phyloP scores from a whole-genome alignment of 2,329 filamentous ascomycete genomes.

The Ceratocystis cacaofunesta region DNA sequence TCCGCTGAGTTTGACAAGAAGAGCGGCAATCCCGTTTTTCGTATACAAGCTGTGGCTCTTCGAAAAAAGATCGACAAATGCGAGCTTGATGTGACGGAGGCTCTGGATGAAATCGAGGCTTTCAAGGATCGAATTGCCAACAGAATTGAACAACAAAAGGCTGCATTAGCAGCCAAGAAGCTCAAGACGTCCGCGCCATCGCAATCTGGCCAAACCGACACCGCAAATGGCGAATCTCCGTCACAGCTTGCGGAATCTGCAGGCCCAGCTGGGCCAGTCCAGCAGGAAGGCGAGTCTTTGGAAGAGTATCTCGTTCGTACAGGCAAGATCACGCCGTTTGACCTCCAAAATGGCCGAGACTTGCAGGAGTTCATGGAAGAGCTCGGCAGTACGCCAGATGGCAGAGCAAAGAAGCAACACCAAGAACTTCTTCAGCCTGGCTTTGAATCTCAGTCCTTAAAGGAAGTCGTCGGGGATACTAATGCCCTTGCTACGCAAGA shows the following conservation, averaged over 20 bases:
- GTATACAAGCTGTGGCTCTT: conserved; percentile 36
- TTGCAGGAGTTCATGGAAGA: conserved; percentile 50
- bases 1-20: conserved; percentile 32
- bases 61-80: conserved; percentile 42
- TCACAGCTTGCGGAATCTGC: neutral
- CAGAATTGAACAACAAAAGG: conserved; percentile 33
- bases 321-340: conserved; percentile 94
- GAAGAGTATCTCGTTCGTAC: conserved; percentile 87
- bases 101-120: conserved; percentile 60
- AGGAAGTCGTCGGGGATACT: conserved; percentile 4
- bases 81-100: conserved; percentile 46
- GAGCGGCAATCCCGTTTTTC: conserved; percentile 22
- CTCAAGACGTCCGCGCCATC: neutral
- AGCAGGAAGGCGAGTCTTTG: conserved; percentile 51
- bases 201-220: neutral
- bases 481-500: conserved; percentile 7
- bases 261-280: conserved; percentile 9
- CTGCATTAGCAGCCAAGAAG: conserved; percentile 44
- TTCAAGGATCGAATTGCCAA: conserved; percentile 72
- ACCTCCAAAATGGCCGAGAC: conserved; percentile 48
- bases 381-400: conserved; percentile 22
- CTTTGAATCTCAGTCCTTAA: conserved; percentile 37
- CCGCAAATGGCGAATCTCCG: neutral
- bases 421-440: conserved; percentile 60
- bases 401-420: conserved; percentile 46